phyloP scores from a whole-genome alignment of 2,329 filamentous ascomycete genomes.

The Fusarium sp. region DNA sequence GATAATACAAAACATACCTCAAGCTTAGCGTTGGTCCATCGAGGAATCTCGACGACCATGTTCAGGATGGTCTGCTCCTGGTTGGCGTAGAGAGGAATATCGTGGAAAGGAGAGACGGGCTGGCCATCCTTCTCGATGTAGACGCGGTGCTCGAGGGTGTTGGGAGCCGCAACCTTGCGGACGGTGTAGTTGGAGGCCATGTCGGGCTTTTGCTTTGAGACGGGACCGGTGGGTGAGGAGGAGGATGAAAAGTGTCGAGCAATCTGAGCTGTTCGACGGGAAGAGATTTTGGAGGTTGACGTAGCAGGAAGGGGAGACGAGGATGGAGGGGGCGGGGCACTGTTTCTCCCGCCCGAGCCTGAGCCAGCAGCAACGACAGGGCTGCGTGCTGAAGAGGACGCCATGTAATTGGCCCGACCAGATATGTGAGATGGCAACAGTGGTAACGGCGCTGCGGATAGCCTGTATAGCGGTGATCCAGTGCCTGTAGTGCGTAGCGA shows the following conservation, averaged over 20 bases:
- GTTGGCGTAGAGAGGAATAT: conserved; percentile 98
- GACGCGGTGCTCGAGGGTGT: conserved; percentile 97
- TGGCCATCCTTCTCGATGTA: conserved; percentile 98
- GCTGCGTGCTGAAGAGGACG: conserved; percentile 43
- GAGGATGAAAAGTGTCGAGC: conserved; percentile 64
- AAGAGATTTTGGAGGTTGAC: conserved; percentile 58
- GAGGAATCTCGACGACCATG: conserved; percentile 99
- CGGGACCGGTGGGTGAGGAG: conserved; percentile 35
- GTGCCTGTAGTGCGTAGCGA: conserved; percentile 29
- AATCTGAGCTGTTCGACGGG: conserved; percentile 65
- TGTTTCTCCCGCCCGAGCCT: conserved; percentile 16
- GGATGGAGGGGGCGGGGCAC: conserved; percentile 57
- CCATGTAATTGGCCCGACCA: conserved; percentile 45
- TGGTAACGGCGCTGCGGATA: conserved; percentile 18
- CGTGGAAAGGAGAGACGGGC: conserved; percentile 95
- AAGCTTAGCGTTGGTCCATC: conserved; percentile 99
- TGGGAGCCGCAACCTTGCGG: conserved; percentile 88
- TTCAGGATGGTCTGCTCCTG: conserved; percentile 95
- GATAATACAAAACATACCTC: conserved; percentile 73
- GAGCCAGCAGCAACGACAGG: conserved; percentile 39
- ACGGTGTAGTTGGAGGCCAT: conserved; percentile 77
- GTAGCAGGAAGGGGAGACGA: conserved; percentile 43
- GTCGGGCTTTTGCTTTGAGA: conserved; percentile 41
- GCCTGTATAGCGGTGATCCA: conserved; percentile 21
- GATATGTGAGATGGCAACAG: conserved; percentile 37